These are phyloP conservation scores for Monilinia vaccinii-corymbosi DNA, from an alignment of 2,329 filamentous ascomycete genomes.

Conservation along the genomic window DNA sequence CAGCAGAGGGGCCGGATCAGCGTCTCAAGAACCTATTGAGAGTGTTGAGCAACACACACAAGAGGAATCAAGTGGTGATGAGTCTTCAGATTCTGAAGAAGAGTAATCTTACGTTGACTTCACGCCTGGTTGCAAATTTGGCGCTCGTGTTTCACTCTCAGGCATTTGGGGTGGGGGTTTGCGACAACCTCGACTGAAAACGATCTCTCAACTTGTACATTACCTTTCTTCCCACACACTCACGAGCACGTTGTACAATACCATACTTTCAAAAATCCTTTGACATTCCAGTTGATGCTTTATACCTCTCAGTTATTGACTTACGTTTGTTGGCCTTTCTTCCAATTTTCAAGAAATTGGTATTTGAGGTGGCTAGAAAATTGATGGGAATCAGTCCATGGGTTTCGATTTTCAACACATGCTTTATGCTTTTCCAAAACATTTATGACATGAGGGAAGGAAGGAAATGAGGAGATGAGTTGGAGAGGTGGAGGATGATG, in stretches of 20 bases:
- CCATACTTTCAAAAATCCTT: background rate
- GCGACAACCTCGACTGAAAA: background rate
- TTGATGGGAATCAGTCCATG: background rate
- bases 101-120: constrained; percentile 19
- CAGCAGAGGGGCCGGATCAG: constrained; percentile 17
- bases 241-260: constrained; percentile 18
- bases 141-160: background rate
- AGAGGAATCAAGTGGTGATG: constrained; percentile 42
- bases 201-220: constrained; percentile 13
- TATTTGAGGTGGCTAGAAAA: background rate
- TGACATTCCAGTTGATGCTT: background rate
- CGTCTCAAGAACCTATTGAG: constrained; percentile 34
- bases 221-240: constrained; percentile 12
- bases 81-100: constrained; percentile 45
- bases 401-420: background rate
- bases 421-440: background rate
- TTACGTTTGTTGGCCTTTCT: background rate
- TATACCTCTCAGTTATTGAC: background rate
- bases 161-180: background rate
- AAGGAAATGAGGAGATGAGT: background rate
- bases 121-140: background rate
- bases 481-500: background rate
- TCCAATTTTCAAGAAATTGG: background rate
- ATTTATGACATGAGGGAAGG: background rate
- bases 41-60: constrained; percentile 28